phyloP scores from a whole-genome alignment of 1,284 basidiomycete genomes.

The Puccinia hordei region DNA sequence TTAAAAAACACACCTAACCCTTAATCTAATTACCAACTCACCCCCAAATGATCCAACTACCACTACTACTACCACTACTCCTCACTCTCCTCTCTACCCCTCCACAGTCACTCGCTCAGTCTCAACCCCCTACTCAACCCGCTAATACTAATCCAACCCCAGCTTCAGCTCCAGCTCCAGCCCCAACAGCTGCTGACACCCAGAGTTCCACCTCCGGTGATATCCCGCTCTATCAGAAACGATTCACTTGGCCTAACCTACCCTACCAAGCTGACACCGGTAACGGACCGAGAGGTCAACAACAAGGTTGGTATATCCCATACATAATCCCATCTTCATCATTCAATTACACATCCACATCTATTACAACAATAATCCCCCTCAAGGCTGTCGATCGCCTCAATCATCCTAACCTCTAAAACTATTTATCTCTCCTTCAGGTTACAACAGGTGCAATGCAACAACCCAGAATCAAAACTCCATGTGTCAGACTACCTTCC shows the following conservation, averaged over 20 bases:
- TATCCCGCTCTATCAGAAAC: constrained; percentile 53
- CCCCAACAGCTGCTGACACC: background rate
- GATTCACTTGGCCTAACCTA: constrained; percentile 52
- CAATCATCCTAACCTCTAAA: no score
- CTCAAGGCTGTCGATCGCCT: background rate
- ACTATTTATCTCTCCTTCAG: no score
- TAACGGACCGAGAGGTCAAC: constrained; percentile 48
- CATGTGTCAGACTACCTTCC: constrained; percentile 66
- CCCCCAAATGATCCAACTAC: constrained; percentile 2
- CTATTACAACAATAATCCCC: background rate
- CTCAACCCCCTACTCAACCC: background rate
- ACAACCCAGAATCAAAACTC: constrained; percentile 68
- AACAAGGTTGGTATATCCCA: constrained; percentile 28
- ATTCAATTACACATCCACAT: background rate
- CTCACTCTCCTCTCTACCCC: constrained; percentile 14
- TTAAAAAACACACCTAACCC: no score
- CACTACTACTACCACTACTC: background rate
- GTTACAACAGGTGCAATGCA: constrained; percentile 72
- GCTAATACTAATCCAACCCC: background rate
- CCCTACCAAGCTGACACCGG: constrained; percentile 53
- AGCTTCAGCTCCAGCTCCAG: background rate
- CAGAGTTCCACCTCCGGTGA: constrained; percentile 51
- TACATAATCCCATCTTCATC: no score
- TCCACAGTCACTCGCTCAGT: background rate
- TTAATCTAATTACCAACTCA: constrained; percentile 10